Base-by-base conservation (phyloP, 2,329 filamentous ascomycete genomes). In the Penicillium sp. region DNA sequence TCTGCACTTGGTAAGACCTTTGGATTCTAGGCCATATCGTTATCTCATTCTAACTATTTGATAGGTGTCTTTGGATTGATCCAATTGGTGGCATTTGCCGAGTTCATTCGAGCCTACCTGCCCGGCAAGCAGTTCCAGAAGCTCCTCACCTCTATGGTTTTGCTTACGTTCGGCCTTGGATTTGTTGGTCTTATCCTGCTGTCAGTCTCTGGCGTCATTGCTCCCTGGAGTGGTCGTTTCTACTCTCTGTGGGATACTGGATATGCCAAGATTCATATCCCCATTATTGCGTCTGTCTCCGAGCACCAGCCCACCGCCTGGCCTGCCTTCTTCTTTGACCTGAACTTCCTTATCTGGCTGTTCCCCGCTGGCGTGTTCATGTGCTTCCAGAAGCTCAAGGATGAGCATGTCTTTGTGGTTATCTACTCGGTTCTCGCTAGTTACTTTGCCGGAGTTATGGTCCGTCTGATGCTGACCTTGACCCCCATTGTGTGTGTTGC, bases 391-490 rank as follows among this genome's bases (percentile, higher is more conserved):
- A 88, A 89, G 63, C 86, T 99, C 58, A 88, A 86, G 68, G 95
- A 99, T 72, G 93, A 99, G 82, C 94, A 99, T 73, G 93, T 99
- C 60, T 99, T 99, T 72, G 86, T 99, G 68, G 89, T 99, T 69
- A 95, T 97, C 66, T 99, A 99, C 74, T 87, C 93, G n/a, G 86
- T 99, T 46, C 89, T 97, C 63, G 91, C 91, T 65, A 97, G 91
- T 78, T 99, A 99, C 82, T 99, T 99, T 71, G 91, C 95, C 25
- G 94, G 94, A 74, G 95, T 99, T 78, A 99, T 99, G 94, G 94
- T 99, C 61, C 92, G 94, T 79, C 82, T 99, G 70, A 99, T 99
- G 94, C 85, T 99, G 62, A 99, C 94, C 0, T 81, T 99, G 67
- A 99, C 94, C 1, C 94, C 94, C 1, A 89, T 99, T 65, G 94